phyloP scores from a whole-genome alignment of 192 early-diverging fungal species.

The Umbelopsis sp. region DNA sequence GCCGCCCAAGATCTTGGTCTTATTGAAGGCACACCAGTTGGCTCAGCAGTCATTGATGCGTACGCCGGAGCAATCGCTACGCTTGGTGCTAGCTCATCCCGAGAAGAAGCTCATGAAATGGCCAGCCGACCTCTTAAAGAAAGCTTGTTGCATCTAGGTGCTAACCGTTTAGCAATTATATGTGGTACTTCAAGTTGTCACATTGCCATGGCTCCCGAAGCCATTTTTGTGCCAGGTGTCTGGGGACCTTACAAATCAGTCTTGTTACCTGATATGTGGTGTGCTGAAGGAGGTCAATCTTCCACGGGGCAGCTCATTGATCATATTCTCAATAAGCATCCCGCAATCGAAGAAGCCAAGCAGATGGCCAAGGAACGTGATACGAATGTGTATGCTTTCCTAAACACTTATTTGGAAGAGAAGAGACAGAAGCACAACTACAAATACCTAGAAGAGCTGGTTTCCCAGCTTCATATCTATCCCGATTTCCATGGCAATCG shows the following conservation, averaged over 20 bases:
- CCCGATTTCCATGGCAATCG: slow-evolving; percentile 85
- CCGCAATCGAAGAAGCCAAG: slow-evolving; percentile 47
- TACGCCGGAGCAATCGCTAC: slow-evolving; percentile 71
- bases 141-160: slow-evolving; percentile 24
- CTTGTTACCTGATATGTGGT: slow-evolving; percentile 57
- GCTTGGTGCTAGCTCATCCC: slow-evolving; percentile 43
- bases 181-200: slow-evolving; percentile 78
- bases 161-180: slow-evolving; percentile 59
- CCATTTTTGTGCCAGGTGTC: slow-evolving; percentile 64
- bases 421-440: slow-evolving; percentile 32
- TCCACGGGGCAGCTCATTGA: slow-evolving; percentile 71
- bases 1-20: slow-evolving; percentile 65
- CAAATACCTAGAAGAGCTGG: slow-evolving; percentile 37
- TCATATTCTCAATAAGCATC: slow-evolving; percentile 59
- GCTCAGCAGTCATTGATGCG: slow-evolving; percentile 72
- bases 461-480: slow-evolving; percentile 59
- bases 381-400: slow-evolving; percentile 48
- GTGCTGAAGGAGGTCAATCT: slow-evolving; percentile 76
- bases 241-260: slow-evolving; percentile 65
- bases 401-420: slow-evolving; percentile 49
- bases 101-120: slow-evolving; percentile 18
- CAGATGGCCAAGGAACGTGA: slow-evolving; percentile 18
- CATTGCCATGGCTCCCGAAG: slow-evolving; percentile 53
- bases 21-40: slow-evolving; percentile 54
- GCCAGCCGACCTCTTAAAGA: not conserved